phyloP scores from a whole-genome alignment of 208 protist species.

The Leishmania tropica region DNA sequence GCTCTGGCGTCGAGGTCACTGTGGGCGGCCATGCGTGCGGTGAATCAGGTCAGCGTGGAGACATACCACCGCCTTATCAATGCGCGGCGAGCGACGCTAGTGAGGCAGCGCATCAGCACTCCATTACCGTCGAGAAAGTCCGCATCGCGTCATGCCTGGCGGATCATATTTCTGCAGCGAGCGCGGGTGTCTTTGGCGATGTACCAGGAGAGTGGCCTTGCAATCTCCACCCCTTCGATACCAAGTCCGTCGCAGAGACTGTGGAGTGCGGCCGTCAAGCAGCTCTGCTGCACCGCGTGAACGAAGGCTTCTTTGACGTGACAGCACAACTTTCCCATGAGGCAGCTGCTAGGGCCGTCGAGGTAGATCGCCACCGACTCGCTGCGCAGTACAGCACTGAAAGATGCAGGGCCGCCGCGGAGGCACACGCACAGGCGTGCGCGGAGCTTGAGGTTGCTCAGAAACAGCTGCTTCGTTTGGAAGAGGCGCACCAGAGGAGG shows the following conservation, averaged over 20 bases:
- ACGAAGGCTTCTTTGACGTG: conserved; percentile 11
- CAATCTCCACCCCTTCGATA: not conserved
- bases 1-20: not conserved
- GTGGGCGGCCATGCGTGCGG: not conserved
- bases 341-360: conserved; percentile 1
- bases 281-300: conserved; percentile 17
- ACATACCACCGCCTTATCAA: not conserved
- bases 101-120: not conserved
- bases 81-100: not conserved
- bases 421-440: not conserved
- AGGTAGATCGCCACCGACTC: conserved; percentile 8
- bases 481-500: not conserved
- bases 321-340: conserved; percentile 1
- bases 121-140: not conserved
- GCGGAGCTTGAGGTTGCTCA: conserved; percentile 8
- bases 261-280: conserved; percentile 7
- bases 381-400: conserved; percentile 6
- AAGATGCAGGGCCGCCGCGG: not conserved
- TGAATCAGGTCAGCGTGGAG: not conserved
- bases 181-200: not conserved
- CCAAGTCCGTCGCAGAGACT: not conserved
- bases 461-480: not conserved
- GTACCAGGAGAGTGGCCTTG: not conserved
- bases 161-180: not conserved
- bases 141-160: not conserved